phyloP scores from a whole-genome alignment of 805 yeast species.

The Ogataea ganodermae region DNA sequence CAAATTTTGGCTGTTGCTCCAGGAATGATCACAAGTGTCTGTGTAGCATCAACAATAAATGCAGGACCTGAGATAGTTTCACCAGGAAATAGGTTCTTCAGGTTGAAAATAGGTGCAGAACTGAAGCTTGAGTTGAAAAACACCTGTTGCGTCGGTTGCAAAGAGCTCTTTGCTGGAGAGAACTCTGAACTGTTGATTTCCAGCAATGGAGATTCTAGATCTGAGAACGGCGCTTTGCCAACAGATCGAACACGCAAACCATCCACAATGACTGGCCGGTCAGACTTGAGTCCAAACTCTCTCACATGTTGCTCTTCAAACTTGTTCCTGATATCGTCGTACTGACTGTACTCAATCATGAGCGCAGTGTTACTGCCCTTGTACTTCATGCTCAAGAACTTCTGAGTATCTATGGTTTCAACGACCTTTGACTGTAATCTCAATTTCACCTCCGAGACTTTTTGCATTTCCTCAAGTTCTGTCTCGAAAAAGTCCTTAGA shows the following conservation, averaged over 20 bases:
- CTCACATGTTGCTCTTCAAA: constrained; percentile 59
- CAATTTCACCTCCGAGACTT: constrained; percentile 3
- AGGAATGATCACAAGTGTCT: constrained; percentile 39
- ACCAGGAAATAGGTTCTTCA: constrained; percentile 55
- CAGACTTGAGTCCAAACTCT: constrained; percentile 72
- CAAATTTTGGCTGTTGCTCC: constrained; percentile 33
- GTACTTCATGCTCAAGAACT: constrained; percentile 74
- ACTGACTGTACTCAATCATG: constrained; percentile 50
- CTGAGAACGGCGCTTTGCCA: constrained; percentile 51
- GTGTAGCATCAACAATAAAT: constrained; percentile 38
- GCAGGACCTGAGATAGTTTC: constrained; percentile 51
- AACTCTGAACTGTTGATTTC: constrained; percentile 8
- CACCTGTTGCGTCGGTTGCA: constrained; percentile 41
- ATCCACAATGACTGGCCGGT: constrained; percentile 55
- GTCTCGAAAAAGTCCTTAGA: constrained; percentile 38
- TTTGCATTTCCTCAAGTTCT: constrained; percentile 40
- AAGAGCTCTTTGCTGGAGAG: constrained; percentile 46
- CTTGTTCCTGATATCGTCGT: constrained; percentile 37
- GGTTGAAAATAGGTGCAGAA: constrained; percentile 53
- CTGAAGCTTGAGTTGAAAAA: constrained; percentile 43
- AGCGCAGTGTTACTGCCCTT: constrained; percentile 85
- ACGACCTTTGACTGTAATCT: constrained; percentile 45
- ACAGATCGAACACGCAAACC: constrained; percentile 73
- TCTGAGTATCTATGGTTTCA: constrained; percentile 47
- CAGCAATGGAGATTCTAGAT: constrained; percentile 4